phyloP scores from a whole-genome alignment of 176 grass and related monocot species.

The Dactylis glomerata region DNA sequence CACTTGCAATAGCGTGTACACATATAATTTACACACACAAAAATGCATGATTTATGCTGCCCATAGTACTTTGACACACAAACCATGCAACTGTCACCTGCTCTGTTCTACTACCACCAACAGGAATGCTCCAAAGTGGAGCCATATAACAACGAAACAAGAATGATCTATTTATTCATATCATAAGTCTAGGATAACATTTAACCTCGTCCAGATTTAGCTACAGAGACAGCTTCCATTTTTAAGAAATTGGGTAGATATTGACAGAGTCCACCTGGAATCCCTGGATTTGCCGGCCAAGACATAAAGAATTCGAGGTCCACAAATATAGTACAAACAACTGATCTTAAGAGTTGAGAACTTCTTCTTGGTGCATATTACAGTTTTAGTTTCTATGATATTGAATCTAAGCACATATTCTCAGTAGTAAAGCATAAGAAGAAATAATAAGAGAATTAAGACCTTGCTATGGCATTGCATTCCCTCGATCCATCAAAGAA shows the following conservation, averaged over 20 bases:
- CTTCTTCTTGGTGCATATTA: background rate
- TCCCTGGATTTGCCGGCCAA: slow-evolving; percentile 9
- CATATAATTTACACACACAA: background rate
- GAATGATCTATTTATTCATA: background rate
- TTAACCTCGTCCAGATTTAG: background rate
- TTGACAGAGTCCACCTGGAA: background rate
- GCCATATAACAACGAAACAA: background rate
- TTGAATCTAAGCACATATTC: background rate
- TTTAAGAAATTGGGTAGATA: background rate
- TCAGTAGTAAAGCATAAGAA: background rate
- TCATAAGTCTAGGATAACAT: slow-evolving; percentile 7
- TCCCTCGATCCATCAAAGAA: background rate
- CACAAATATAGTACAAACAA: background rate
- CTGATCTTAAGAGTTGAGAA: background rate
- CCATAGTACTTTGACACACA: background rate
- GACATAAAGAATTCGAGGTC: slow-evolving; percentile 5
- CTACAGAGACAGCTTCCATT: background rate
- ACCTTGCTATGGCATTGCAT: background rate
- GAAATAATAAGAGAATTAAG: background rate
- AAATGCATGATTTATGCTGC: background rate
- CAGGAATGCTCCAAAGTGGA: background rate
- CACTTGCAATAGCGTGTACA: background rate
- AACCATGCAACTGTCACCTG: slow-evolving; percentile 10
- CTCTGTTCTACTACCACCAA: slow-evolving; percentile 23
- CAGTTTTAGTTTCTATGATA: background rate